Conservation (phyloP, 352 stramenopile genomes). For the Globisporangium irregulare region DNA sequence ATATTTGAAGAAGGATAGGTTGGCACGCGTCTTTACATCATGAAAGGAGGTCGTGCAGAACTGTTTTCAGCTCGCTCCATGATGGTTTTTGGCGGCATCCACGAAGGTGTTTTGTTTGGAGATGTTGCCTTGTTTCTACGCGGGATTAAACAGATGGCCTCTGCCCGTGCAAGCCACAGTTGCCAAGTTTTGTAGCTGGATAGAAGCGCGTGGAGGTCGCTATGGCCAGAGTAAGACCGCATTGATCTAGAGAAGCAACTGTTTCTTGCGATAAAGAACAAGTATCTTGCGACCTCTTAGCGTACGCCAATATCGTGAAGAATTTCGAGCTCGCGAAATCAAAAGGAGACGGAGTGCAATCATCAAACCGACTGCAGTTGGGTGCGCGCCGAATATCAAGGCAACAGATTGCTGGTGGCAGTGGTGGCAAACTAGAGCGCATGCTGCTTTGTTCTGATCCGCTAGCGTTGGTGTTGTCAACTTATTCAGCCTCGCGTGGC, state of each 20-base stretch:
- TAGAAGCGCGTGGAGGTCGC: not conserved
- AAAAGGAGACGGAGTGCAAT: not conserved
- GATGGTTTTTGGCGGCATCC: not conserved
- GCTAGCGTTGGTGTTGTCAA: not conserved
- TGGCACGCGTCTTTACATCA: not conserved
- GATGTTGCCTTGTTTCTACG: not conserved
- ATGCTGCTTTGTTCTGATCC: slow-evolving; percentile 1
- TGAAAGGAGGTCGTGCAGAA: not conserved
- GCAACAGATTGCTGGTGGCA: not conserved
- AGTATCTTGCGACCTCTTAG: not conserved
- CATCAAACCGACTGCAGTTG: not conserved
- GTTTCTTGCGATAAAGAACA: not conserved
- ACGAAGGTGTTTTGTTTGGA: not conserved
- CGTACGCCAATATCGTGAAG: not conserved
- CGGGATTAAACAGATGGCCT: not conserved
- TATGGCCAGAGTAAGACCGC: not conserved
- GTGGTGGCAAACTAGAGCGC: not conserved
- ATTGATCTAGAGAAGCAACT: not conserved
- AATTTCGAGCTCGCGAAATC: not conserved
- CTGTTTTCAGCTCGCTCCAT: not conserved
- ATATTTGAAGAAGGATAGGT: not conserved
- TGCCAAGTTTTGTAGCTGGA: not conserved
- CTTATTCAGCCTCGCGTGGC: not conserved
- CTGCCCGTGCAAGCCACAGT: not conserved
- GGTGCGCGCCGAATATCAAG: not conserved